Base-by-base conservation (phyloP, 768 basidiomycete species). In the Boletus barrowsii region DNA sequence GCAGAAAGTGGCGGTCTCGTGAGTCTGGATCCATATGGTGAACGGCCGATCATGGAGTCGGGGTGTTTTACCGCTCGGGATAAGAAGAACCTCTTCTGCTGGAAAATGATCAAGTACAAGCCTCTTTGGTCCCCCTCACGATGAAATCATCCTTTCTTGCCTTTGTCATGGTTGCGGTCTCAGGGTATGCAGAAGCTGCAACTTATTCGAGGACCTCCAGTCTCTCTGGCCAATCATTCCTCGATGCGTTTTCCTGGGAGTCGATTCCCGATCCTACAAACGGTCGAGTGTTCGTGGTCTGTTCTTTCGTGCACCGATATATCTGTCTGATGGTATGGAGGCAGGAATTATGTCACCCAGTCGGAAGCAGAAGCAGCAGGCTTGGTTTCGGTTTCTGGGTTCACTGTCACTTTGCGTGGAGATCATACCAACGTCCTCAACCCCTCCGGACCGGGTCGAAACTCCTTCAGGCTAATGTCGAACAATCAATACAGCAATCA, bases 361-460 rank as follows among this genome's bases (percentile, higher is more conserved):
- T 65, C 67, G 2, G 83, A 81, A 0, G 86, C 87, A 0, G 54
- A 72, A 26, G 69, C 72, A 14, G 66, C 77, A 46, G 86, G 87
- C 60, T 64, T 90, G 46, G 85, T 83, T 3, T 85, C 72, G 55
- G 74, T 83, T 4, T 75, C 75, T 17, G 76, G 74, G 15, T 72
- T 80, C 57, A 55, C 59, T 4, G 64, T 74, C 11, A 68, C 62
- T 13, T 51, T 75, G 24, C 62, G 70, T 2, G 68, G 71, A 4
- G 74, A 76, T 37, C 29, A 65, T 42, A 67, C 57, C 11, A 73
- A 74, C 13, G 54, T 59, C 8, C 64, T 77, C 10, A 56, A 39
- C 6, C 5, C 73, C 11, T 48, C 47, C 8, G 72, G 64, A 7
- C 63, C 72, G 0, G 75, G 74, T 36, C 62, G 74, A 39, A 68